Evolutionary conservation across 768 basidiomycete species (phyloP).

Genomic region (Termitomyces sp.): DNA sequence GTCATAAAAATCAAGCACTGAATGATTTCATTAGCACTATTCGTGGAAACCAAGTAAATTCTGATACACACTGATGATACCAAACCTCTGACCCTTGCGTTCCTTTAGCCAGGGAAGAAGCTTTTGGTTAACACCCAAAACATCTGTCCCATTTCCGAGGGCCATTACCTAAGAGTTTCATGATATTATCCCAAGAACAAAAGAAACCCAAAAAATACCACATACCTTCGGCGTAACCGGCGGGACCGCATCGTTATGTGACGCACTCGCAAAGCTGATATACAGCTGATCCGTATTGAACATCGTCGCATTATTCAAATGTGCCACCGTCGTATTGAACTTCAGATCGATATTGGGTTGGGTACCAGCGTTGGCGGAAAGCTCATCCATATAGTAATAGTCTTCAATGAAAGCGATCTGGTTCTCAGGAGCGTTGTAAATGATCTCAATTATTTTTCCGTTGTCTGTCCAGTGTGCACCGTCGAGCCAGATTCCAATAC

Average conservation of each 20-base stretch:
- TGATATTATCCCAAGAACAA: background rate
- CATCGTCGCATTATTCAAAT: constrained; percentile 37
- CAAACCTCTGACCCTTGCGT: constrained; percentile 38
- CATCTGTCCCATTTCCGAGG: constrained; percentile 30
- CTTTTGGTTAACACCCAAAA: constrained; percentile 37
- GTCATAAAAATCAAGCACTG: constrained; percentile 48
- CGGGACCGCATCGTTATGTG: constrained; percentile 28
- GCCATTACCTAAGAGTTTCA: constrained; percentile 40
- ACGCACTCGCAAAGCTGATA: constrained; percentile 44
- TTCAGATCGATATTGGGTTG: constrained; percentile 38
- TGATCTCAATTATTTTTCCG: constrained; percentile 35
- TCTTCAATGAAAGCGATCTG: constrained; percentile 46
- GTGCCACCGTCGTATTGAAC: constrained; percentile 34
- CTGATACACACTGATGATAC: constrained; percentile 37
- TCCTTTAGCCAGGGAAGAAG: constrained; percentile 38
- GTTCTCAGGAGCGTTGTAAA: constrained; percentile 32
- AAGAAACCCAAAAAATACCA: background rate
- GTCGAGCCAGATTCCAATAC: constrained; percentile 41
- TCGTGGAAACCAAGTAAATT: background rate
- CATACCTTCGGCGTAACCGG: constrained; percentile 32
- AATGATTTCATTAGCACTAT: background rate
- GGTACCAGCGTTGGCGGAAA: constrained; percentile 28
- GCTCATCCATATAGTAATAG: constrained; percentile 32
- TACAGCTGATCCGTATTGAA: constrained; percentile 36
- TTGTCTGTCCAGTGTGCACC: constrained; percentile 45